A percentile compares a stretch with the other conserved stretches of the same genome.
Conservation (phyloP, 2,329 filamentous ascomycete genomes). For the Pseudomassariella vexata region DNA sequence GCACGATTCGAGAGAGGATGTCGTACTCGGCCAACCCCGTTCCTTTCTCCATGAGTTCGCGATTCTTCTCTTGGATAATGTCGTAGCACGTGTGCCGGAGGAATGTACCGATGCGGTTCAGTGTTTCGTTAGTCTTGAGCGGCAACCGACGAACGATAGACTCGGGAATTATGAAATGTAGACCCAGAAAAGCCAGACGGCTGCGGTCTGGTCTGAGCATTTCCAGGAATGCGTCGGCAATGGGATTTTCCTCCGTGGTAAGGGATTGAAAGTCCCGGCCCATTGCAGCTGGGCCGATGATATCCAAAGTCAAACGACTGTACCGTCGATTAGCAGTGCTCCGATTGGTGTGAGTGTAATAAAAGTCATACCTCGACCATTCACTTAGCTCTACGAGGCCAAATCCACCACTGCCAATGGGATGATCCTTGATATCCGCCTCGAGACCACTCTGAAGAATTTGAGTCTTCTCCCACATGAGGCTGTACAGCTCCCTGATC, state of each 20-base stretch:
- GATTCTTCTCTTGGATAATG: conserved; percentile 42
- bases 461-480: conserved; percentile 62
- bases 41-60: conserved; percentile 34
- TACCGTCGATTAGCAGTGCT: too few species aligned
- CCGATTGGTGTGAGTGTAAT: too few species aligned
- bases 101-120: conserved; percentile 27
- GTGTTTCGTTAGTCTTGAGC: conserved; percentile 37
- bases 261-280: conserved; percentile 46
- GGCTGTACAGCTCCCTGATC: conserved; percentile 63
- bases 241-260: conserved; percentile 29
- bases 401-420: too few species aligned
- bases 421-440: conserved; percentile 27
- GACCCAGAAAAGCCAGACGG: conserved; percentile 32
- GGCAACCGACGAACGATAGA: conserved; percentile 34
- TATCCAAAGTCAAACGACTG: conserved; percentile 52
- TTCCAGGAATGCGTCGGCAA: too few species aligned
- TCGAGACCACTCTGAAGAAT: too few species aligned
- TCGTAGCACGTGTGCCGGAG: conserved; percentile 34
- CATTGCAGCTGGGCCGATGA: conserved; percentile 54
- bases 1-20: conserved; percentile 55
- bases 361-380: too few species aligned
- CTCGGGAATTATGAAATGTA: conserved; percentile 28
- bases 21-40: conserved; percentile 44
- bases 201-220: too few species aligned
- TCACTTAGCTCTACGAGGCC: conserved; percentile 33